Conservation (phyloP, 257 asterid genomes). For the Ajuga chamaepitys region DNA sequence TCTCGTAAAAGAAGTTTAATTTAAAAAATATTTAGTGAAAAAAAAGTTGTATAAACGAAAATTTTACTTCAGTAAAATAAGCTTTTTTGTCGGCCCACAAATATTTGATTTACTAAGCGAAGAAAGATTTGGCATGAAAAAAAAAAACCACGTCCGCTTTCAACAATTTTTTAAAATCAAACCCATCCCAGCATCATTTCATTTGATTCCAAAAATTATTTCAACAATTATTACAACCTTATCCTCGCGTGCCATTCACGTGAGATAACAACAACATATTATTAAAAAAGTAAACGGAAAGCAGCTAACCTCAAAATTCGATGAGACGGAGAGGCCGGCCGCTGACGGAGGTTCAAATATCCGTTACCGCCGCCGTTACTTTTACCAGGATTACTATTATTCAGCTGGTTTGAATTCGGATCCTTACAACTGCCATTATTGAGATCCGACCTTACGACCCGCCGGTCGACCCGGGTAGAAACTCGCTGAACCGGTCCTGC, state of each 20-base stretch:
- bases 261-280: neutral
- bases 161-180: neutral
- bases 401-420: slow-evolving; percentile 30
- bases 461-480: slow-evolving; percentile 45
- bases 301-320: slow-evolving; percentile 45
- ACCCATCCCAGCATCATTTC: neutral
- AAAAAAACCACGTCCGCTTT: too few species aligned
- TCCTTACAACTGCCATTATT: slow-evolving; percentile 18
- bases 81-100: too few species aligned
- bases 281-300: neutral
- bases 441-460: slow-evolving; percentile 58
- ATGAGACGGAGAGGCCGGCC: slow-evolving; percentile 61
- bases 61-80: too few species aligned
- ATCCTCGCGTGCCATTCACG: slow-evolving; percentile 13
- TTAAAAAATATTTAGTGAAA: too few species aligned
- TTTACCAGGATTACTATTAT: slow-evolving; percentile 13
- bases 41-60: too few species aligned
- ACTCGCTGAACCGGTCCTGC: slow-evolving; percentile 32
- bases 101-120: too few species aligned
- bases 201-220: neutral
- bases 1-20: too few species aligned
- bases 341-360: slow-evolving; percentile 70
- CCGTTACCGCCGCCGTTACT: slow-evolving; percentile 33
- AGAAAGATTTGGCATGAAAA: too few species aligned
- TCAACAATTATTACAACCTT: slow-evolving; percentile 1